Base-by-base conservation (phyloP, 371 early-diverging fungal genomes). In the Apophysomyces elegans region DNA sequence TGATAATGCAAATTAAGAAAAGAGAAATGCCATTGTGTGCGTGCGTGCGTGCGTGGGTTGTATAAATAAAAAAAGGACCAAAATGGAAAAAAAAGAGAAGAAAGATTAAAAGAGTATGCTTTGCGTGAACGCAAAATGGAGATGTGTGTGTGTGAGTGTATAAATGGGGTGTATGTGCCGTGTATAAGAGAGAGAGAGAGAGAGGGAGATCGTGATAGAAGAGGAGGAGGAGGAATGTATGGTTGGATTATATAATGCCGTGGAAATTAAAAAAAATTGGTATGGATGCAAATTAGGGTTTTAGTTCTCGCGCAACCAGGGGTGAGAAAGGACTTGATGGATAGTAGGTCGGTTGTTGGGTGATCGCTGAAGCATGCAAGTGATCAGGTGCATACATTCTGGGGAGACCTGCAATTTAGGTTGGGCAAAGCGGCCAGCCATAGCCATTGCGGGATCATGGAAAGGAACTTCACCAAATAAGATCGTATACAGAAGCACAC, bases 391-490 rank as follows among this genome's bases (percentile, higher is more conserved):
- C 12, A 83, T 45, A 62, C 88, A 90, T 44, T 83, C 72, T 2
- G 64, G 26, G 1, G 89, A 86, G 9, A 85, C 75, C 1, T 72
- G 65, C 3, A 72, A 75, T 63, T 76, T 76, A 8, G 77, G 80
- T 39, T 73, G 78, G 67, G 71, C 71, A 70, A 73, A 77, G 35
- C 74, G 70, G 65, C 70, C 84, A 35, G 78, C 72, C 61, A 78
- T 73, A 38, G 75, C 88, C 71, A 70, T 86, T 70, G 70, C 56
- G 8, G 81, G 78, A 50, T 86, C 79, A 38, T 78, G 76, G 76
- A 93, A 93, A 0, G 94, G 93, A 0, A 86, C 88, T 66, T 89
- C 90, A 8, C 94, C 94, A 66, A 82, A 85, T 36, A 89, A 78
- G 58, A 93, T 86, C 0, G 87, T 92, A 81, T 90, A 93, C 39